phyloP scores from a whole-genome alignment of 2,329 filamentous ascomycete species.

The Hymenoscyphus scutula region DNA sequence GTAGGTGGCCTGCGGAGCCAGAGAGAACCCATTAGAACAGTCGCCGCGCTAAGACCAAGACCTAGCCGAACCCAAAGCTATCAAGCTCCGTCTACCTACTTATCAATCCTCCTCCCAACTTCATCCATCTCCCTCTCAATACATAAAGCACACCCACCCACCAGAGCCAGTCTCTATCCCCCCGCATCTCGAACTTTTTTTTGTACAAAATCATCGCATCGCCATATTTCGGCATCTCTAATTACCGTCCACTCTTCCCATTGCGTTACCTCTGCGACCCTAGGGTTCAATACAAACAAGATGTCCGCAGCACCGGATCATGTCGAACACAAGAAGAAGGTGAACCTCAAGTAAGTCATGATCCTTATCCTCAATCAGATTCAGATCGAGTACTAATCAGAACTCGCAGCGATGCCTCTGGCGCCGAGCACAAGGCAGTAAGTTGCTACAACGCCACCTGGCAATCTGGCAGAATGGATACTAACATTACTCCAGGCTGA shows the following conservation, averaged over 20 bases:
- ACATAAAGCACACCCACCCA: neutral
- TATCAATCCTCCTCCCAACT: constrained; percentile 9
- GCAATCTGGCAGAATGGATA: constrained; percentile 28
- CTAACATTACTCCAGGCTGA: constrained; percentile 62
- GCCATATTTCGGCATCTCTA: constrained; percentile 17
- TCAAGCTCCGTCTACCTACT: constrained; percentile 14
- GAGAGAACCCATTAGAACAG: too few species aligned
- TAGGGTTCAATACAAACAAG: constrained; percentile 40
- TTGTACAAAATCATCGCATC: constrained; percentile 11
- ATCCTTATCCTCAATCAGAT: too few species aligned
- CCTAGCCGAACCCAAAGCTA: neutral
- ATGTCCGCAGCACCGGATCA: constrained; percentile 70
- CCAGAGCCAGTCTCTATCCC: constrained; percentile 12
- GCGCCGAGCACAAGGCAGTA: constrained; percentile 82
- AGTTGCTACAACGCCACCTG: constrained; percentile 37
- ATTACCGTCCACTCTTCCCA: constrained; percentile 11
- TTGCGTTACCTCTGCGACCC: constrained; percentile 12
- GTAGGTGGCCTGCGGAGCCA: too few species aligned
- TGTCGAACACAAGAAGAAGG: constrained; percentile 73
- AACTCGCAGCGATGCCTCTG: constrained; percentile 73
- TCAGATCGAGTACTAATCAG: constrained; percentile 39
- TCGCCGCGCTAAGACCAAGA: too few species aligned
- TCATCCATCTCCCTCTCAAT: constrained; percentile 12
- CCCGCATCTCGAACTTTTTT: constrained; percentile 12
- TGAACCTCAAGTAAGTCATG: constrained; percentile 74